A percentile compares a stretch with the other conserved stretches of the same genome.
These are phyloP conservation scores for Halophytophthora polymorphica DNA, from an alignment of 352 stramenopile species.

Conservation along the genomic window DNA sequence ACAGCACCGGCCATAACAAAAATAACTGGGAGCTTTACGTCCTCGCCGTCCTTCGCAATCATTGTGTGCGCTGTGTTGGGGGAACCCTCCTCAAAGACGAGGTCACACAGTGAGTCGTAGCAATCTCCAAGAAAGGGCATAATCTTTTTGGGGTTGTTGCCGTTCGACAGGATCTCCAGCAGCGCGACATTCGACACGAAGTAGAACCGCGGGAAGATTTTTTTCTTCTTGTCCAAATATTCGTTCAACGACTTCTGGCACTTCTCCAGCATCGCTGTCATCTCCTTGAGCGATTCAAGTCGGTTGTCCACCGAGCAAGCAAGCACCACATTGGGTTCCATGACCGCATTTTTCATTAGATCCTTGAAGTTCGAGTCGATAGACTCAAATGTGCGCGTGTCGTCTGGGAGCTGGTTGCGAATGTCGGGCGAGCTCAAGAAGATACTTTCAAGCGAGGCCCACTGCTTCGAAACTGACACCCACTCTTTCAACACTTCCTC, in stretches of 20 bases:
- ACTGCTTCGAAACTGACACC: constrained; percentile 86
- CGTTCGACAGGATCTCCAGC: constrained; percentile 86
- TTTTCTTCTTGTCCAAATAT: constrained; percentile 91
- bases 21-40: constrained; percentile 56
- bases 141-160: constrained; percentile 96
- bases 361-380: constrained; percentile 91
- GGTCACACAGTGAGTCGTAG: constrained; percentile 93
- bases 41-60: constrained; percentile 80
- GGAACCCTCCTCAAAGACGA: constrained; percentile 78
- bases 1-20: constrained; percentile 86
- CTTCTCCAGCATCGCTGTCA: constrained; percentile 87
- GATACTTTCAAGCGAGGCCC: constrained; percentile 86
- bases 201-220: constrained; percentile 90
- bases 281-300: constrained; percentile 81
- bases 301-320: constrained; percentile 78
- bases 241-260: constrained; percentile 88
- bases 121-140: constrained; percentile 97
- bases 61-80: constrained; percentile 82
- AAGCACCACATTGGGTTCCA: constrained; percentile 80
- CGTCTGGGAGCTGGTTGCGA: constrained; percentile 82
- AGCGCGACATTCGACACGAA: constrained; percentile 88
- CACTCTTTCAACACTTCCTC: constrained; percentile 88
- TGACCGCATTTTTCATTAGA: constrained; percentile 87
- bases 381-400: constrained; percentile 84
- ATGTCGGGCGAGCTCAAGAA: constrained; percentile 89